Evolutionary conservation across 768 basidiomycete species (phyloP), one percentile per base, ranked within the genome.

Genomic region (Lactifluus rugatus): DNA sequence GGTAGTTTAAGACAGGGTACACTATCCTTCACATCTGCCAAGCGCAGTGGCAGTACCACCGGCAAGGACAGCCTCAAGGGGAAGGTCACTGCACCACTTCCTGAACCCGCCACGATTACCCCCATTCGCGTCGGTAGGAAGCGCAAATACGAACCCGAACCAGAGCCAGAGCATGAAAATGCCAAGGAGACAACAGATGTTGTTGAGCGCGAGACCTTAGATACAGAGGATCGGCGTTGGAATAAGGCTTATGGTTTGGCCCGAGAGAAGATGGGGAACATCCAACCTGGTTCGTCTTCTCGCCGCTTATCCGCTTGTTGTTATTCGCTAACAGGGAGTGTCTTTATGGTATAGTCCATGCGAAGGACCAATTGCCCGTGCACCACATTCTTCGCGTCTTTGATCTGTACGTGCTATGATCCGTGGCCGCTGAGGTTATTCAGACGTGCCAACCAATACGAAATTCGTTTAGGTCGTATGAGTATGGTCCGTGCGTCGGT

Each of bases 401-500:
- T 64, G 91, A 92, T 67, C 71, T 87, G 84, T 86, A 65, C 58
- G 78, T 68, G 21, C 53, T 42, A 41, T 25, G 26, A 6, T 42
- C 19, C n/a, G n/a, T 56, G 26, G 46, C 26, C 23, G 9, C 23
- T 19, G 17, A 49, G 5, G 48, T 23, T 34, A 21, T 10, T 31
- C 21, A 26, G 32, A 44, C 19, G 45, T 56, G 21, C 47, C 62
- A 48, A 67, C 47, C 62, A 48, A 67, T 56, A 13, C 11, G 52
- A 6, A 3, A 28, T 8, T 45, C 41, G n/a, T 21, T 14, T 48
- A 89, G 87, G 68, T 80, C 83, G 2, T 86, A 85, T 56, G 82
- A 89, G 62, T 93, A 83, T 66, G 91, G 90, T 0, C 90, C 89
- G 2, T 89, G 85, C 62, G 73, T 85, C 21, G 87, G 89, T 0